phyloP scores from a whole-genome alignment of 768 basidiomycete genomes.

The Fomitopsis pulvina region DNA sequence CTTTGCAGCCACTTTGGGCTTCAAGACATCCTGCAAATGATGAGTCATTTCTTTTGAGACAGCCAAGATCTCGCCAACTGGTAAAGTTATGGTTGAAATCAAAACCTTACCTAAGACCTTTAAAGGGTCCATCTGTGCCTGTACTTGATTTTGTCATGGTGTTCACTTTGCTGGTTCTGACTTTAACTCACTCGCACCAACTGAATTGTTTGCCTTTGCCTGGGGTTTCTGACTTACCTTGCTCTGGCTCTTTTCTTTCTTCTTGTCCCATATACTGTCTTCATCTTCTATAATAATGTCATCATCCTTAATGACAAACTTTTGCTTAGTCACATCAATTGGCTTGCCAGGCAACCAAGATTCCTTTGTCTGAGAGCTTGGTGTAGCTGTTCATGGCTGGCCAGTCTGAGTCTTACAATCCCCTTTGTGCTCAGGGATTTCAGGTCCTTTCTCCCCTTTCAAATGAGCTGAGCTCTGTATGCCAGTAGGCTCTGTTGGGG shows the following conservation, averaged over 20 bases:
- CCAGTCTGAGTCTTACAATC: slow-evolving; percentile 1
- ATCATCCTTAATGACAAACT: too few species aligned
- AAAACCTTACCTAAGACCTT: slow-evolving; percentile 2
- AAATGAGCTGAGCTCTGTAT: neutral
- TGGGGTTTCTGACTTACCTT: too few species aligned
- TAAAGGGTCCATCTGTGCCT: neutral
- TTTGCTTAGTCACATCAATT: too few species aligned
- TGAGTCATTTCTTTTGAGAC: slow-evolving; percentile 9
- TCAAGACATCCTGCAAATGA: slow-evolving; percentile 2
- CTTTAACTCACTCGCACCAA: too few species aligned
- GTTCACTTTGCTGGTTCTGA: slow-evolving; percentile 1
- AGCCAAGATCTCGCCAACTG: slow-evolving; percentile 3
- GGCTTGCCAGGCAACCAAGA: too few species aligned
- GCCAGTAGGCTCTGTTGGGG: too few species aligned
- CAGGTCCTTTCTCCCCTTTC: neutral
- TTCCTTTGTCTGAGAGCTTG: too few species aligned
- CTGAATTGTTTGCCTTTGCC: too few species aligned
- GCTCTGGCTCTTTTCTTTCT: too few species aligned
- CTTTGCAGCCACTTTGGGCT: neutral
- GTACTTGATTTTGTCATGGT: slow-evolving; percentile 3
- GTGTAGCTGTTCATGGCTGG: too few species aligned
- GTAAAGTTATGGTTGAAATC: slow-evolving; percentile 3
- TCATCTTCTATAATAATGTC: too few species aligned
- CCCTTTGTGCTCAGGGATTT: neutral
- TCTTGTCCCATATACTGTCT: too few species aligned